phyloP scores from a whole-genome alignment of 1,284 basidiomycete genomes.

The Laetiporus sulphureus region DNA sequence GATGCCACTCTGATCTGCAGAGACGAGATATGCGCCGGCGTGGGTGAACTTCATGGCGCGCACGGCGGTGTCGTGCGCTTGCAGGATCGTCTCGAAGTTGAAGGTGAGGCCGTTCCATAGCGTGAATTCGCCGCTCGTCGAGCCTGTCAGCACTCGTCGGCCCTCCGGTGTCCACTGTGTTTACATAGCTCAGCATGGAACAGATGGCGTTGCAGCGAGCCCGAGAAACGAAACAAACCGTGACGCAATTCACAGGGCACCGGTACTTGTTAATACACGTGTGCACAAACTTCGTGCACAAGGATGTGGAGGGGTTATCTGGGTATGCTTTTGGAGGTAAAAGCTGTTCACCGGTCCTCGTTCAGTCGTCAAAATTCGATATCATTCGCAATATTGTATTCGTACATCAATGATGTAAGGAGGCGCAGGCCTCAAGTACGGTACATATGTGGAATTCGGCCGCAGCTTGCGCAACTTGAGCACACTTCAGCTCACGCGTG shows the following conservation, averaged over 20 bases:
- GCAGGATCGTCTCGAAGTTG: slow-evolving; percentile 98
- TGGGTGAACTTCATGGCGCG: slow-evolving; percentile 88
- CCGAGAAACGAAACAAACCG: slow-evolving; percentile 46
- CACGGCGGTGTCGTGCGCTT: slow-evolving; percentile 94
- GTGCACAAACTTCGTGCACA: slow-evolving; percentile 95
- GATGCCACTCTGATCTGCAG: slow-evolving; percentile 87
- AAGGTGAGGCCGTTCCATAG: slow-evolving; percentile 99
- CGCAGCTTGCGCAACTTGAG: slow-evolving; percentile 67
- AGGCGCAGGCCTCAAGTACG: slow-evolving; percentile 73
- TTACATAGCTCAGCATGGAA: not conserved
- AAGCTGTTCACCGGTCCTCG: slow-evolving; percentile 47
- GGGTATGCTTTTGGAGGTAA: slow-evolving; percentile 89
- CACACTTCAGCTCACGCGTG: too few relatives aligned
- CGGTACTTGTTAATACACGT: slow-evolving; percentile 98
- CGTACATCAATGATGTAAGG: slow-evolving; percentile 81
- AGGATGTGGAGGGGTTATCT: slow-evolving; percentile 82
- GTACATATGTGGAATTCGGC: slow-evolving; percentile 66
- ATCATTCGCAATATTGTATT: slow-evolving; percentile 19
- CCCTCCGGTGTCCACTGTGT: slow-evolving; percentile 94
- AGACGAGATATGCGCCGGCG: slow-evolving; percentile 86
- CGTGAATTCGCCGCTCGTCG: slow-evolving; percentile 88
- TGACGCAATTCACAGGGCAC: slow-evolving; percentile 93
- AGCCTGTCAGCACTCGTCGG: slow-evolving; percentile 88
- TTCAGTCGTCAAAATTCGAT: slow-evolving; percentile 17
- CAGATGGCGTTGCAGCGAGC: not conserved